Evolutionary conservation across 1,139 yeast genomes (phyloP).

Genomic region (Suhomyces yuchorum): DNA sequence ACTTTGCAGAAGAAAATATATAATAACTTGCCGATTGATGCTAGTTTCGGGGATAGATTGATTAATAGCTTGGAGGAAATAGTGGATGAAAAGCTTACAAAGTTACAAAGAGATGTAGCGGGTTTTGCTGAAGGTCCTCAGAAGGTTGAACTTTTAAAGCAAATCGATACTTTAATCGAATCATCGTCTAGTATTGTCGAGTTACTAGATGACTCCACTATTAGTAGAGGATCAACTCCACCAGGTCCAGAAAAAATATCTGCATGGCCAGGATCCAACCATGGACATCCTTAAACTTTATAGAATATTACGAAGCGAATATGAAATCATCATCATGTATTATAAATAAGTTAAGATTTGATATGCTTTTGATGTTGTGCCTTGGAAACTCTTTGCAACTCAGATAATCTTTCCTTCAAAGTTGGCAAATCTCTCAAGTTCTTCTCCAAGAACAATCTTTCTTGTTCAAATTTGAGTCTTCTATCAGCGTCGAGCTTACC

Average conservation of each 20-base stretch:
- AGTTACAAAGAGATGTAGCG: slow-evolving; percentile 16
- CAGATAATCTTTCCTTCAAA: slow-evolving; percentile 63
- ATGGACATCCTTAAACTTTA: slow-evolving; percentile 55
- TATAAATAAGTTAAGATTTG: slow-evolving; percentile 1
- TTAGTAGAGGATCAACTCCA: slow-evolving; percentile 34
- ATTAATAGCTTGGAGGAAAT: slow-evolving; percentile 47
- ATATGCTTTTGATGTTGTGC: slow-evolving; percentile 36
- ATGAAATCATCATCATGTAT: neutral
- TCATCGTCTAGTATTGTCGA: slow-evolving; percentile 22
- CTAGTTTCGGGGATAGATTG: slow-evolving; percentile 52
- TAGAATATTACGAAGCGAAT: neutral
- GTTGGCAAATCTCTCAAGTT: slow-evolving; percentile 66
- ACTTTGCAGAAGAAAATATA: slow-evolving; percentile 45
- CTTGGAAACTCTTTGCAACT: slow-evolving; percentile 54
- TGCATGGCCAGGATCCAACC: slow-evolving; percentile 73
- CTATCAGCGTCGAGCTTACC: slow-evolving; percentile 68
- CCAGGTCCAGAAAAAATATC: slow-evolving; percentile 47
- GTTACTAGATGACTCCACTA: slow-evolving; percentile 22
- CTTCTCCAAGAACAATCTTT: slow-evolving; percentile 64
- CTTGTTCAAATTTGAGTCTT: slow-evolving; percentile 71
- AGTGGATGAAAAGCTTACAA: slow-evolving; percentile 38
- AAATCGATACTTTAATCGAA: slow-evolving; percentile 23
- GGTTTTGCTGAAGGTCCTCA: slow-evolving; percentile 16
- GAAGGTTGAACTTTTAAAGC: slow-evolving; percentile 19
- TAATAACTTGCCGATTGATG: slow-evolving; percentile 55